Conservation (phyloP, 495 filamentous ascomycete genomes). For the Aspergillus egyptiacus region DNA sequence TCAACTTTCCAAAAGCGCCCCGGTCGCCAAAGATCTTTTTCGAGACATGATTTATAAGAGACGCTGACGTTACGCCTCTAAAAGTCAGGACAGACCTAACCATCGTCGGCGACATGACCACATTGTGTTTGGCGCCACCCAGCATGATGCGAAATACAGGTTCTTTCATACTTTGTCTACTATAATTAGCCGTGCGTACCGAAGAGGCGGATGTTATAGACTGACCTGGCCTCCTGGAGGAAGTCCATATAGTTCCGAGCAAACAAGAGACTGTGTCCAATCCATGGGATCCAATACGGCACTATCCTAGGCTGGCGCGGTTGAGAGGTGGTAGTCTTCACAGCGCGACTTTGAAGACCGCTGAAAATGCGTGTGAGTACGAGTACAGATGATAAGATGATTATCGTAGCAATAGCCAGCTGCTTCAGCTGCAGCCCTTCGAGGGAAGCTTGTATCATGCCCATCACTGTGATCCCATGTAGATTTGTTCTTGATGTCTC, state of each 20-base stretch:
- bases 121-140: slow-evolving; percentile 43
- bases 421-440: neutral
- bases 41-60: slow-evolving; percentile 36
- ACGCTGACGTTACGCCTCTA: slow-evolving; percentile 24
- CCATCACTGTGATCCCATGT: neutral
- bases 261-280: slow-evolving; percentile 50
- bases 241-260: slow-evolving; percentile 40
- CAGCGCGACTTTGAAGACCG: slow-evolving; percentile 29
- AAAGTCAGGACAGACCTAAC: slow-evolving; percentile 40
- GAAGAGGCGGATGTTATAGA: slow-evolving; percentile 1
- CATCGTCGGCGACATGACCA: slow-evolving; percentile 47
- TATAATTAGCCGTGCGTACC: neutral
- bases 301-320: slow-evolving; percentile 32
- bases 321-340: slow-evolving; percentile 14
- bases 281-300: slow-evolving; percentile 56
- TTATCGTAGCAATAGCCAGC: slow-evolving; percentile 8
- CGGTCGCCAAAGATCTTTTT: slow-evolving; percentile 47
- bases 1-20: slow-evolving; percentile 26
- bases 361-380: slow-evolving; percentile 39
- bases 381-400: slow-evolving; percentile 5
- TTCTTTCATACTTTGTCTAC: slow-evolving; percentile 36
- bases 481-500: neutral
- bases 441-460: neutral
- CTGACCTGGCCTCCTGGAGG: slow-evolving; percentile 37
- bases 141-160: slow-evolving; percentile 50